phyloP scores from a whole-genome alignment of 1,284 basidiomycete genomes.

The Xerocomus minutiporus region DNA sequence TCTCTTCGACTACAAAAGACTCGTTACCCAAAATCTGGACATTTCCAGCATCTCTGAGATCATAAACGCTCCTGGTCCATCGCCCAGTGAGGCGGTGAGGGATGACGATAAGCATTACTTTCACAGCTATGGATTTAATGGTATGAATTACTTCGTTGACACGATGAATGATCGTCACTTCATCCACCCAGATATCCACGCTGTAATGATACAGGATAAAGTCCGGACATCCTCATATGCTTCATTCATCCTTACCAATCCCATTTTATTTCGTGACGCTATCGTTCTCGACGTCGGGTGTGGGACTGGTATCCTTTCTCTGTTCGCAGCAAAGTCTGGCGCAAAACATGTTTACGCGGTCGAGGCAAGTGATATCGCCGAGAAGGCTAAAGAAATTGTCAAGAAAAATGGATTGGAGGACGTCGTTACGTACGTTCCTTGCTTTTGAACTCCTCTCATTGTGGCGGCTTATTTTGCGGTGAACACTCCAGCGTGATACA shows the following conservation, averaged over 20 bases:
- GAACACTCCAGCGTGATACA: slow-evolving; percentile 59
- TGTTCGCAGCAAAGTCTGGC: slow-evolving; percentile 90
- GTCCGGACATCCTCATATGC: slow-evolving; percentile 93
- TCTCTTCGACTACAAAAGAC: slow-evolving; percentile 53
- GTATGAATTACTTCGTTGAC: slow-evolving; percentile 39
- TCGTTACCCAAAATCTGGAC: slow-evolving; percentile 52
- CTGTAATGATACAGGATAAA: slow-evolving; percentile 81
- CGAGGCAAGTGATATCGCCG: slow-evolving; percentile 85
- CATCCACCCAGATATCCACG: slow-evolving; percentile 59
- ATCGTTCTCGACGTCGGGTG: slow-evolving; percentile 94
- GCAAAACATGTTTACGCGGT: slow-evolving; percentile 93
- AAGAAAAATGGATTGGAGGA: slow-evolving; percentile 74
- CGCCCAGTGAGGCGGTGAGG: slow-evolving; percentile 33
- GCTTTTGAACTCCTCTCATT: background rate
- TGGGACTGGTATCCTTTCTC: slow-evolving; percentile 88
- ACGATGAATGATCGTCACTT: background rate
- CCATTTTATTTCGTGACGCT: slow-evolving; percentile 78
- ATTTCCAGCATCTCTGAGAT: slow-evolving; percentile 42
- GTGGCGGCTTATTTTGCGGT: background rate
- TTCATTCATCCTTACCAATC: slow-evolving; percentile 85
- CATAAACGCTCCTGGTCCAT: slow-evolving; percentile 36
- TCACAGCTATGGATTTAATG: slow-evolving; percentile 88
- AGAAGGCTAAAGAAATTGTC: slow-evolving; percentile 80
- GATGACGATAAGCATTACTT: slow-evolving; percentile 97
- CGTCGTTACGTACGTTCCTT: slow-evolving; percentile 61